Percentiles rank a stretch among this genome's conserved stretches.
phyloP scores from a whole-genome alignment of 495 filamentous ascomycete genomes.

The Saxophila tyrrhenica region DNA sequence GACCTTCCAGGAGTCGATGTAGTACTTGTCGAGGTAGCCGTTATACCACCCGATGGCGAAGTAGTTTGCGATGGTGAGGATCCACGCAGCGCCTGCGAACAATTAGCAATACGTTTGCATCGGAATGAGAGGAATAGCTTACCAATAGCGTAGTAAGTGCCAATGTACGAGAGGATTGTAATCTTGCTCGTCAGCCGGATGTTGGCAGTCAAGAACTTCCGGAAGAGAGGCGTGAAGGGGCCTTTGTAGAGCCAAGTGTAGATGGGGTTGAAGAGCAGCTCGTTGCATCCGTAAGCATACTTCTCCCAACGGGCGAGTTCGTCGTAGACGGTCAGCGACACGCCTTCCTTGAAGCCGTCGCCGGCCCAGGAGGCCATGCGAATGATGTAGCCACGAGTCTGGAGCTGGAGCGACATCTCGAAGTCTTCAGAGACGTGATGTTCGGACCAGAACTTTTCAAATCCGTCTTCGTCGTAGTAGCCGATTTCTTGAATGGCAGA shows the following conservation, averaged over 20 bases:
- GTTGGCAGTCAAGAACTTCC: constrained; percentile 54
- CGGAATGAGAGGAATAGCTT: too few species aligned
- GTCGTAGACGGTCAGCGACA: constrained; percentile 76
- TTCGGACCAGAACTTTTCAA: constrained; percentile 79
- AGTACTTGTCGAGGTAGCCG: constrained; percentile 37
- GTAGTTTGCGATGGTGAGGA: constrained; percentile 67
- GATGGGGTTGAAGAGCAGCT: constrained; percentile 67
- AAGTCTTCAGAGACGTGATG: constrained; percentile 75
- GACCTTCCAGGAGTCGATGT: constrained; percentile 39
- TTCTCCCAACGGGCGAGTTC: constrained; percentile 77
- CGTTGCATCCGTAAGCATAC: constrained; percentile 80
- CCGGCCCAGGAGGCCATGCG: constrained; percentile 62
- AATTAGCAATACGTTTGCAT: too few species aligned
- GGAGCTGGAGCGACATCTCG: constrained; percentile 72
- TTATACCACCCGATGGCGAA: constrained; percentile 54
- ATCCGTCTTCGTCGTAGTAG: constrained; percentile 51
- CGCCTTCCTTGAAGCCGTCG: constrained; percentile 73
- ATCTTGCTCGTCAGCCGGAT: constrained; percentile 70
- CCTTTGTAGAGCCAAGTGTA: constrained; percentile 42
- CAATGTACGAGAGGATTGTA: constrained; percentile 72
- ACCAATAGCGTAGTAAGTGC: constrained; percentile 77
- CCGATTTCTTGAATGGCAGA: constrained; percentile 64
- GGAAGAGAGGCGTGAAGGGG: constrained; percentile 68
- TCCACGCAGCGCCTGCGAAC: constrained; percentile 71
- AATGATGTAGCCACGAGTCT: constrained; percentile 60